Conservation (phyloP, 257 asterid genomes). For the Gynochthodes officinalis region DNA sequence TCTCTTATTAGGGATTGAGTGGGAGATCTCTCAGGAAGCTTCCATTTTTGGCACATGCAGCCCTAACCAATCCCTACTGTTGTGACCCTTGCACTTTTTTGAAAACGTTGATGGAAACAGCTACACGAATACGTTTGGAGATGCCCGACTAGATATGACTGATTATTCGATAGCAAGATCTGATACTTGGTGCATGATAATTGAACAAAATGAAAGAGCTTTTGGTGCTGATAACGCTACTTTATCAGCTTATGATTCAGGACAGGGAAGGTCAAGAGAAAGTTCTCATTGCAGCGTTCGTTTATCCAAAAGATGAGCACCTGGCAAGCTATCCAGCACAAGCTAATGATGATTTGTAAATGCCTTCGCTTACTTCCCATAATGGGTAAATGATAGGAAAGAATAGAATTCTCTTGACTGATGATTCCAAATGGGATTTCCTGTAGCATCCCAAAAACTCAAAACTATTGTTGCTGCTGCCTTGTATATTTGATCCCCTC, state of each 20-base stretch:
- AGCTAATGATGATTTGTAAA: not conserved
- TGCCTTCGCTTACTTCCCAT: not conserved
- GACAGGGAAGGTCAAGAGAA: not conserved
- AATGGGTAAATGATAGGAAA: not conserved
- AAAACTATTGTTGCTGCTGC: not conserved
- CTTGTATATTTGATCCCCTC: not conserved
- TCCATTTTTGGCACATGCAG: slow-evolving; percentile 89
- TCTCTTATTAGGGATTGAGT: slow-evolving; percentile 69
- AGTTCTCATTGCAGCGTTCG: not conserved
- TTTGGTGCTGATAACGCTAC: not conserved
- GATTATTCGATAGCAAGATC: not conserved
- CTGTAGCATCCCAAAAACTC: not conserved
- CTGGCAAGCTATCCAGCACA: not conserved
- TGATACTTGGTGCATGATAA: not conserved
- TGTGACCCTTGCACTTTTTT: slow-evolving; percentile 61
- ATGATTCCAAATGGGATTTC: not conserved
- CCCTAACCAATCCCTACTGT: slow-evolving; percentile 58
- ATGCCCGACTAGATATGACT: slow-evolving; percentile 39
- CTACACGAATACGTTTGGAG: slow-evolving; percentile 63
- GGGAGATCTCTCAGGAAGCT: slow-evolving; percentile 96
- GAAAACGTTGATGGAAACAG: slow-evolving; percentile 67
- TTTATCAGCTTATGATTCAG: not conserved
- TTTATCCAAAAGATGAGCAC: not conserved
- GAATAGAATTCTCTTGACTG: not conserved
- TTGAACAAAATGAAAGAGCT: not conserved